Evolutionary conservation across 495 filamentous ascomycete species (phyloP), one percentile per base, ranked within the genome.

Genomic region (Aspergillus nanangensis): DNA sequence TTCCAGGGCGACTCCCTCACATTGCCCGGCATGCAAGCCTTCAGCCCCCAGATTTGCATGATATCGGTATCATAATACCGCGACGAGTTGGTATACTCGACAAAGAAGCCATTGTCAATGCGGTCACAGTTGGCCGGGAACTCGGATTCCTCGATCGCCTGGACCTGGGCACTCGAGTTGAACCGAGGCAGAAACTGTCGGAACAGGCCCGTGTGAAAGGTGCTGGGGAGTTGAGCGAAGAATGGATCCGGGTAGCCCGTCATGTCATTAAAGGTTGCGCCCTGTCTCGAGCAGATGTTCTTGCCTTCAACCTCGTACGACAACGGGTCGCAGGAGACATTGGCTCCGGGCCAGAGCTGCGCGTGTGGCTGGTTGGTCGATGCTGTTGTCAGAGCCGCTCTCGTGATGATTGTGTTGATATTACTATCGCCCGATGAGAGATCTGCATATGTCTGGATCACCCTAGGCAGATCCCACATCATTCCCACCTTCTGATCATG

Each of bases 141-240:
- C 13, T 50, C 48, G 9, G 34, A 32, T 3, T 35, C 18, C 1
- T 34, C 17, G 27, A 64, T 59, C 29, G 11, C 43, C 18, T 62
- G 45, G 29, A 57, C 56, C 3, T 22, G 36, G 2, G 52, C 53
- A 4, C 53, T 57, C 1, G 60, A 59, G 32, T 63, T 67, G 35
- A 67, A 14, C 2, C 63, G 54, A 17, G 61, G 60, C 9, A 47
- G 13, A 38, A 63, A 67, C 41, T 67, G 63, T 17, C 20, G 44
- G 32, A 59, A 35, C 0, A 67, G 38, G 14, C 61, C 61, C 8
- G 55, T 63, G 40, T 55, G 52, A 29, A 41, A 55, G 7, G 17
- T 41, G 14, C 18, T 45, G 0, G 56, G 52, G 0, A 62, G 47
- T 33, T 58, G 39, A 8, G 60, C 48, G 18, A 57, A 24, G 38